These are phyloP conservation scores for Barbatosphaeria neglecta DNA, from an alignment of 495 filamentous ascomycete genomes.

Conservation along the genomic window DNA sequence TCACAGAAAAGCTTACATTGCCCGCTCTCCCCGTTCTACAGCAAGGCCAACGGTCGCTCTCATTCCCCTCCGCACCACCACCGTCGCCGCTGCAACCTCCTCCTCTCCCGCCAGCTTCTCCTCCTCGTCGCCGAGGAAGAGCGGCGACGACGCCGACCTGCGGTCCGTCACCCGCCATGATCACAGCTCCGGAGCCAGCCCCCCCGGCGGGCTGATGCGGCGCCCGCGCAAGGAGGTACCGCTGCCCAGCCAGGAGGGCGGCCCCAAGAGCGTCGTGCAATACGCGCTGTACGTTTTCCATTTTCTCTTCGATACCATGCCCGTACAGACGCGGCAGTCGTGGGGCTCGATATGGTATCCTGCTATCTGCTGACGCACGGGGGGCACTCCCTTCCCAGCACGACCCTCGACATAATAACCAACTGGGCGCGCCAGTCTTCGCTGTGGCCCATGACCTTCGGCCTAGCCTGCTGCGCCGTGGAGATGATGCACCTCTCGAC, in stretches of 20 bases:
- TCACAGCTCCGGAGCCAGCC: conserved; percentile 1
- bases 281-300: conserved; percentile 75
- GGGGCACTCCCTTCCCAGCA: conserved; percentile 41
- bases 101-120: no score
- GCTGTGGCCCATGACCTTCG: conserved; percentile 97
- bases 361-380: conserved; percentile 3
- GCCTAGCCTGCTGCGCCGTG: conserved; percentile 89
- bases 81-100: no score
- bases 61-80: conserved; percentile 48
- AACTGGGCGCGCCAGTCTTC: conserved; percentile 94
- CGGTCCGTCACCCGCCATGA: conserved; percentile 28
- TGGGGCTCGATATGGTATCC: background rate
- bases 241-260: conserved; percentile 74
- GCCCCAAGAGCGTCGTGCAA: conserved; percentile 87
- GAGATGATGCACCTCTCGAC: conserved; percentile 99
- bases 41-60: conserved; percentile 51
- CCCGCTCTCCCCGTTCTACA: conserved; percentile 13
- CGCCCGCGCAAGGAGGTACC: conserved; percentile 58
- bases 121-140: conserved; percentile 48
- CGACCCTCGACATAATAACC: conserved; percentile 79
- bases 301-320: background rate
- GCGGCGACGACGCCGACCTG: conserved; percentile 40
- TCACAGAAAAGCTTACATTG: background rate
- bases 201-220: conserved; percentile 25
- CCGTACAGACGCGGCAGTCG: no score